phyloP scores from a whole-genome alignment of 371 early-diverging fungal species.

The Parasitella parasitica region DNA sequence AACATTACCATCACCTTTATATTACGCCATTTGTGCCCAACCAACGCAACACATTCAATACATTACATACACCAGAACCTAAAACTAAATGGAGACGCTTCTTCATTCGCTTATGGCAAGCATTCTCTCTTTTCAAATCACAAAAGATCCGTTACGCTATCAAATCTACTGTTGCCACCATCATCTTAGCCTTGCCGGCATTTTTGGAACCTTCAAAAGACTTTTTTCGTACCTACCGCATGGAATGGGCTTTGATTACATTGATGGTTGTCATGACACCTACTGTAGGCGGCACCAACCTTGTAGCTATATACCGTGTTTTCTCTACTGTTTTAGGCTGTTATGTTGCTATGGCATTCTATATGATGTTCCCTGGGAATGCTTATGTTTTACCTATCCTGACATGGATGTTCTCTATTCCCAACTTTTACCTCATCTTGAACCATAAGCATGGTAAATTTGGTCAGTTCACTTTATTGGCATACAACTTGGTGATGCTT shows the following conservation, averaged over 20 bases:
- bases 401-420: slow-evolving; percentile 70
- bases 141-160: slow-evolving; percentile 71
- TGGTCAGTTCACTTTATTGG: slow-evolving; percentile 74
- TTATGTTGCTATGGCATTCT: slow-evolving; percentile 57
- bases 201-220: slow-evolving; percentile 63
- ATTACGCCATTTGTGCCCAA: slow-evolving; percentile 41
- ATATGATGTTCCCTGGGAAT: slow-evolving; percentile 57
- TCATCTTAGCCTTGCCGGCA: slow-evolving; percentile 64
- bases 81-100: slow-evolving; percentile 50
- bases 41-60: slow-evolving; percentile 52
- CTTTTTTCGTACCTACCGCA: slow-evolving; percentile 63
- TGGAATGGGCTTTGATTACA: slow-evolving; percentile 85
- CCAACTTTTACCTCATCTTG: slow-evolving; percentile 69
- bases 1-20: neutral
- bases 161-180: slow-evolving; percentile 65
- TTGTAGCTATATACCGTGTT: slow-evolving; percentile 72
- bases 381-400: slow-evolving; percentile 51
- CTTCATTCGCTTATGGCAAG: slow-evolving; percentile 62
- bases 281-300: slow-evolving; percentile 82
- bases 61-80: slow-evolving; percentile 70
- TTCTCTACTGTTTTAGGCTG: slow-evolving; percentile 76
- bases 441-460: slow-evolving; percentile 75
- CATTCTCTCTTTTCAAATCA: slow-evolving; percentile 61
- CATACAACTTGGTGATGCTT: slow-evolving; percentile 77
- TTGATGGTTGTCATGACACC: slow-evolving; percentile 85